A percentile compares a stretch with the other conserved stretches of the same genome.
phyloP scores from a whole-genome alignment of 345 rosid genomes.

The Rhodamnia rubescens region DNA sequence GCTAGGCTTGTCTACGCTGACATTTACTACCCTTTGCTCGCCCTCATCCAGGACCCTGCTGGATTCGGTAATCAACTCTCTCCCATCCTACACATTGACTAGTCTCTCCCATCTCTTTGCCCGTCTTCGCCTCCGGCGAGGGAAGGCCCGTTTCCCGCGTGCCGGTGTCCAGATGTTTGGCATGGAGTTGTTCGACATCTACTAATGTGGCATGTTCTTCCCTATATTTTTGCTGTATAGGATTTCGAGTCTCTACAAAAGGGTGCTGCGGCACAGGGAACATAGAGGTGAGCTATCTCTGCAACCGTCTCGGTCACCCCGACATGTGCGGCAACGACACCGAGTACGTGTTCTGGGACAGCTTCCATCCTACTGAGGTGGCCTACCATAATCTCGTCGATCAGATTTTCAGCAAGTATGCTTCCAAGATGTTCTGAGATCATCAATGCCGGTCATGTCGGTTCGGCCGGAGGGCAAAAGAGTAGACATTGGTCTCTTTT shows the following conservation, averaged over 20 bases:
- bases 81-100: neutral
- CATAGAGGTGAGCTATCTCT: conserved; percentile 36
- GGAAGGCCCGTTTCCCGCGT: too few species aligned
- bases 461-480: neutral
- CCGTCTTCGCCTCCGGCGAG: neutral
- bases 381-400: conserved; percentile 19
- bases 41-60: conserved; percentile 31
- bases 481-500: neutral
- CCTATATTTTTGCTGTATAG: conserved; percentile 4
- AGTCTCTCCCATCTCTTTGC: neutral
- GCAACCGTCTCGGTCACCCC: conserved; percentile 18
- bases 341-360: conserved; percentile 61
- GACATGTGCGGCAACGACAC: conserved; percentile 27
- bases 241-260: conserved; percentile 33
- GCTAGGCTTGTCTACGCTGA: conserved; percentile 30
- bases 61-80: conserved; percentile 28
- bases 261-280: conserved; percentile 79
- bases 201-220: neutral
- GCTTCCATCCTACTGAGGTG: conserved; percentile 64
- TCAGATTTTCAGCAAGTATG: neutral
- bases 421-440: neutral
- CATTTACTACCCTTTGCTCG: conserved; percentile 14
- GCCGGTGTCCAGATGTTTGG: neutral
- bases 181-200: neutral
- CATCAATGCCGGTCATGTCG: neutral